Percentiles rank a stretch among this genome's conserved stretches.
Conservation (phyloP, 1,284 basidiomycete genomes). For the Inonotus obliquus region DNA sequence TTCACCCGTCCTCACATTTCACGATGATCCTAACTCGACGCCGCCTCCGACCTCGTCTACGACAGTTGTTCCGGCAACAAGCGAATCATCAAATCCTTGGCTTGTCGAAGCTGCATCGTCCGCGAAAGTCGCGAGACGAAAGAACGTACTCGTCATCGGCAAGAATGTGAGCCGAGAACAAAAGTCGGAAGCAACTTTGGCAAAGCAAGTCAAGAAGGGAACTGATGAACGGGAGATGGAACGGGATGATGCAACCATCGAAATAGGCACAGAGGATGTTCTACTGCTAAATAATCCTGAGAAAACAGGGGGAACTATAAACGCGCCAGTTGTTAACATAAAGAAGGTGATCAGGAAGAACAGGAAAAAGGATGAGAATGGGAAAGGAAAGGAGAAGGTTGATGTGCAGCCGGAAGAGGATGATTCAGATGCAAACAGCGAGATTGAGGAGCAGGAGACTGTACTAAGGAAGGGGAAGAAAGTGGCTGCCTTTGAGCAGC, state of each 20-base stretch:
- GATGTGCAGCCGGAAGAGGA: constrained; percentile 32
- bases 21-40: constrained; percentile 3
- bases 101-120: constrained; percentile 39
- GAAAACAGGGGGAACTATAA: not conserved
- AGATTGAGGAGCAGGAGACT: constrained; percentile 63
- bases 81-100: constrained; percentile 65
- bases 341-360: constrained; percentile 23
- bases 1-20: constrained; percentile 16
- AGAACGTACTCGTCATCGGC: constrained; percentile 63
- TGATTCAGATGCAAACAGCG: constrained; percentile 57
- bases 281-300: constrained; percentile 33
- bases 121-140: constrained; percentile 45
- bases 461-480: constrained; percentile 39
- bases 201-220: constrained; percentile 55
- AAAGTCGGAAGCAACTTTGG: constrained; percentile 66
- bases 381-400: constrained; percentile 15
- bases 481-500: constrained; percentile 72
- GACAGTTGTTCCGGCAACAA: constrained; percentile 13
- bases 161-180: constrained; percentile 55
- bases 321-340: not conserved
- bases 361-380: constrained; percentile 19
- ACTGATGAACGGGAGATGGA: constrained; percentile 52
- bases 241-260: constrained; percentile 71
- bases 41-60: not conserved
- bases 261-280: constrained; percentile 61